Evolutionary conservation across 108 stramenopile species (phyloP), one percentile per base, ranked within the genome.

Genomic region (Cyclotella atomus): DNA sequence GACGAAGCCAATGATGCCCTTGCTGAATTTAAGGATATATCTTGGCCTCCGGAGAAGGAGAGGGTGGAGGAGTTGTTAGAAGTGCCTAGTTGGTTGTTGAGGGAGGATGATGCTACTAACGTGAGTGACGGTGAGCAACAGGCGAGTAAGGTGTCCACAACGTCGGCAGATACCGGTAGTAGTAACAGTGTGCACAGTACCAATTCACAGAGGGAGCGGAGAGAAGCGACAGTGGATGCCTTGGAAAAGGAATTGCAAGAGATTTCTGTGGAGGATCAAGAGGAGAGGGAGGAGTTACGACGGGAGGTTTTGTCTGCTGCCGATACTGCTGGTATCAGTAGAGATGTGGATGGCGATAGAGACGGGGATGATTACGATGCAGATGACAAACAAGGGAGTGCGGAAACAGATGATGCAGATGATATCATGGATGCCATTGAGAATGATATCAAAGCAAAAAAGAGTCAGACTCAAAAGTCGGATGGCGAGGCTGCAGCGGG

Each of bases 1-100:
- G 70, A 65, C 27, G 83, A 79, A 36, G 83, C 83, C 17, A 67
- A 79, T 19, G 74, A 83, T 29, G 77, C 77, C 30, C 35, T 83
- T 20, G 73, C 69, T 30, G 68, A 79, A 52, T 83, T 83, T 45
- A 75, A 77, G 38, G 78, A 73, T 29, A 75, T 77, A 23, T 68
- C 74, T 47, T 83, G 83, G 83, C 79, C 83, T 30, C 83, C 83
- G 17, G n/a, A n/a, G n/a, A 27, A 19, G 53, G 19, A 16, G 1
- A 60, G 59, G 52, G 35, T 55, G 65, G 65, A 68, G 17, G 38
- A 30, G 0, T 33, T 77, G 17, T 60, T 77, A 71, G 21, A 25
- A 19, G 24, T 73, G 20, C 73, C 71, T 21, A 66, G 57, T 59
- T 74, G 76, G 73, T 29, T 74, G 59, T 64, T 32, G 17, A 50